These are phyloP conservation scores for Penicillium egyptiacum DNA, from an alignment of 495 filamentous ascomycete species.

Conservation along the genomic window DNA sequence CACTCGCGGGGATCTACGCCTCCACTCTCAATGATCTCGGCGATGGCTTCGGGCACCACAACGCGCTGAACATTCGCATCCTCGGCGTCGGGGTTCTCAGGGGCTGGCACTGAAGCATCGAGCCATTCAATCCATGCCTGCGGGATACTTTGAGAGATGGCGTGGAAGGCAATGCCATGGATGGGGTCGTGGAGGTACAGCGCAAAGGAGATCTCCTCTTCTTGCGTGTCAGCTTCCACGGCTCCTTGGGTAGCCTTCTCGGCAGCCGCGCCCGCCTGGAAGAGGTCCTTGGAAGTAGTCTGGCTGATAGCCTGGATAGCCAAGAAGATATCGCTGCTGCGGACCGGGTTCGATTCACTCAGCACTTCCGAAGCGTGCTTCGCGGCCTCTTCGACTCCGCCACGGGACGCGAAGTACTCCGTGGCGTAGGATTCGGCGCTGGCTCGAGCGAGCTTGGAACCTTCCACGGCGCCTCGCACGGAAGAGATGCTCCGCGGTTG, in stretches of 20 bases:
- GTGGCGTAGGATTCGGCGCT: constrained; percentile 82
- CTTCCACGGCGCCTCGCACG: constrained; percentile 78
- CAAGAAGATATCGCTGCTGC: constrained; percentile 92
- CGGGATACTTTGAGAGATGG: constrained; percentile 82
- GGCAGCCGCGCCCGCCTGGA: constrained; percentile 55
- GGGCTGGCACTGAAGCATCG: constrained; percentile 65
- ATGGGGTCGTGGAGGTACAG: constrained; percentile 92
- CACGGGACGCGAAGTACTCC: constrained; percentile 75
- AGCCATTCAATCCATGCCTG: constrained; percentile 88
- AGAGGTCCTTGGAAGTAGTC: constrained; percentile 61
- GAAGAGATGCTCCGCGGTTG: constrained; percentile 73
- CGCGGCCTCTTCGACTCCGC: constrained; percentile 78
- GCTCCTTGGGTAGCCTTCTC: constrained; percentile 57
- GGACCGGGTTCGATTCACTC: constrained; percentile 81
- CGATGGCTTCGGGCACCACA: constrained; percentile 75
- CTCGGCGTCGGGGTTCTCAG: constrained; percentile 40
- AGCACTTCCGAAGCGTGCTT: constrained; percentile 71
- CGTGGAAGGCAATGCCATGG: constrained; percentile 83
- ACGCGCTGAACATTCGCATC: constrained; percentile 38
- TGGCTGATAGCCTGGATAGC: constrained; percentile 83
- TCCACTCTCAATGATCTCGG: constrained; percentile 80
- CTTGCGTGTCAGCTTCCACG: constrained; percentile 48
- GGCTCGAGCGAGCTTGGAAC: constrained; percentile 82
- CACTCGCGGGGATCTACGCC: constrained; percentile 95
- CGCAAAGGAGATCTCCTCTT: constrained; percentile 74